A percentile compares a stretch with the other conserved stretches of the same genome.
Conservation (phyloP, 225 moss, liverwort and hornwort species). For the Lunularia cruciata region DNA sequence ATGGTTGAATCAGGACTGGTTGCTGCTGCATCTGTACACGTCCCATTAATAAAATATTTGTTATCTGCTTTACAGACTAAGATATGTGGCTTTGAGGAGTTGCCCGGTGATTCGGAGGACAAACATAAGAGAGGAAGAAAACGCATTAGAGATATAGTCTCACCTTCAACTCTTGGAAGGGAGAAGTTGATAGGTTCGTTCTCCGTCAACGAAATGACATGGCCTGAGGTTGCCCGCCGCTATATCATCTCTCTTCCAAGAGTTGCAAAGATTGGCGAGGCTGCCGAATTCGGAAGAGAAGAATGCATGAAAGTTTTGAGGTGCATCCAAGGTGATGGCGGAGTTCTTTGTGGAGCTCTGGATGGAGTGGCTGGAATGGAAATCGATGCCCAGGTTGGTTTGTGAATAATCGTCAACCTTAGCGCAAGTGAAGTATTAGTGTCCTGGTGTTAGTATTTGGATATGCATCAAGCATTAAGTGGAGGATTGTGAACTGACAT, state of each 20-base stretch:
- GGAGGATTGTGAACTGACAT: too few species aligned
- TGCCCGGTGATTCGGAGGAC: constrained; percentile 65
- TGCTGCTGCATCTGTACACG: constrained; percentile 61
- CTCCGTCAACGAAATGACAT: constrained; percentile 86
- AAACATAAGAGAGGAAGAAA: constrained; percentile 77
- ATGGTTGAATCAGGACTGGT: constrained; percentile 41
- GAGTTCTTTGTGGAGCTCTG: constrained; percentile 87
- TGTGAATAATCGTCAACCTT: too few species aligned
- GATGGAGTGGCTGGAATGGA: constrained; percentile 90
- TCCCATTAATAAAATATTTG: constrained; percentile 69
- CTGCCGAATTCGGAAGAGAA: constrained; percentile 57
- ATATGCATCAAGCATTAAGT: too few species aligned
- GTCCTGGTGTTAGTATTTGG: too few species aligned
- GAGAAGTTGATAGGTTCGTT: constrained; percentile 69
- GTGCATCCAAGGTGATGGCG: constrained; percentile 98
- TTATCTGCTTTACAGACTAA: constrained; percentile 77
- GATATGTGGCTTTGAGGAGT: constrained; percentile 57
- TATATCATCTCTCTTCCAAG: constrained; percentile 69
- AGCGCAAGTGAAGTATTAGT: too few species aligned
- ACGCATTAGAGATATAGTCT: constrained; percentile 62
- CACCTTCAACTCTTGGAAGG: constrained; percentile 48
- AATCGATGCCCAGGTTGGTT: constrained; percentile 94
- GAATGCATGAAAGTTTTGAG: constrained; percentile 78
- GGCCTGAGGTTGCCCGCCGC: constrained; percentile 93
- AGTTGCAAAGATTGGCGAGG: constrained; percentile 68